A percentile compares a stretch with the other conserved stretches of the same genome.
These are phyloP conservation scores for Xylariaceae sp. DNA, from an alignment of 2,329 filamentous ascomycete genomes.

Conservation along the genomic window DNA sequence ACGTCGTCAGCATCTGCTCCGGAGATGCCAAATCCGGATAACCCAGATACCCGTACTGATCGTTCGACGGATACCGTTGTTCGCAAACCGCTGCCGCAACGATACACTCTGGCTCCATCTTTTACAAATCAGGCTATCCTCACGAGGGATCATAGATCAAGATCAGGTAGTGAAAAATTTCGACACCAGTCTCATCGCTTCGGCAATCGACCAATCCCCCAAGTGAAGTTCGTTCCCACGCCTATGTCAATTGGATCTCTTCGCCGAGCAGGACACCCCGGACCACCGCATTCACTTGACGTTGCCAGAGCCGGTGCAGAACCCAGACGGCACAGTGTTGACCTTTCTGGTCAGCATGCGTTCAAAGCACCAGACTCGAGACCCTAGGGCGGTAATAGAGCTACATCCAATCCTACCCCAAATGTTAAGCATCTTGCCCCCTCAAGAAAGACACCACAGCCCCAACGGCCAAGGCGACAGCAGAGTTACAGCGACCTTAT, in stretches of 20 bases:
- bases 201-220: slow-evolving; percentile 12
- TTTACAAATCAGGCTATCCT: neutral
- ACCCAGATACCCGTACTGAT: slow-evolving; percentile 2
- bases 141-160: slow-evolving; percentile 19
- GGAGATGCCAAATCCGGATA: neutral
- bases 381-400: neutral
- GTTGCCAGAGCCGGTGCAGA: slow-evolving; percentile 7
- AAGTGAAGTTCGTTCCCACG: slow-evolving; percentile 9
- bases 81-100: slow-evolving; percentile 13
- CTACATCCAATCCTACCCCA: slow-evolving; percentile 3
- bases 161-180: slow-evolving; percentile 12
- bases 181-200: slow-evolving; percentile 10
- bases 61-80: slow-evolving; percentile 26
- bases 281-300: slow-evolving; percentile 22
- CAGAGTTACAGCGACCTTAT: slow-evolving; percentile 35
- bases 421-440: slow-evolving; percentile 6
- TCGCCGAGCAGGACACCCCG: slow-evolving; percentile 23
- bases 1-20: too few species aligned
- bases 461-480: slow-evolving; percentile 9
- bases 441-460: slow-evolving; percentile 5
- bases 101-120: neutral
- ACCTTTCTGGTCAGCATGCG: neutral
- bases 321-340: neutral
- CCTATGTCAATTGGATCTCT: slow-evolving; percentile 14
- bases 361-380: too few species aligned